These are phyloP conservation scores for Papiliotrema flavescens DNA, from an alignment of 1,284 basidiomycete genomes.

Conservation along the genomic window DNA sequence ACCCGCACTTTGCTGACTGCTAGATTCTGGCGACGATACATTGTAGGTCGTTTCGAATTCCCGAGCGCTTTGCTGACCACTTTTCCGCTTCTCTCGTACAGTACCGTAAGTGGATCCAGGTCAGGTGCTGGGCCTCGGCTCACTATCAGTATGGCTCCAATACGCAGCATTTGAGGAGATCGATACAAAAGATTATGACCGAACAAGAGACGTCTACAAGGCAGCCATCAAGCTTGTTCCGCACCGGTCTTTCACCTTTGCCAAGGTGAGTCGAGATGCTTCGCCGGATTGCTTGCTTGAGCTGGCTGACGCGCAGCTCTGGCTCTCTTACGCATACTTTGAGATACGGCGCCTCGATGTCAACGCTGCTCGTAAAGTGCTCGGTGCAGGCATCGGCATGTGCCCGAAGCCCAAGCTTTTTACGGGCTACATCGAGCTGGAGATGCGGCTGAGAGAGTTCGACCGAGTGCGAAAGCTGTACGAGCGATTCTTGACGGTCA, in stretches of 20 bases:
- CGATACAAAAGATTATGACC: constrained; percentile 82
- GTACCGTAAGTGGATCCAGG: constrained; percentile 23
- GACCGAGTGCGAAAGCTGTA: constrained; percentile 89
- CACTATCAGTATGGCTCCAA: constrained; percentile 70
- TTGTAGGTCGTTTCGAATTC: constrained; percentile 57
- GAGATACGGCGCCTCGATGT: constrained; percentile 84
- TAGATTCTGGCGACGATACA: constrained; percentile 91
- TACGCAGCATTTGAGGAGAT: constrained; percentile 98
- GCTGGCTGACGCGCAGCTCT: constrained; percentile 52
- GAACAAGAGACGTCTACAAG: constrained; percentile 87
- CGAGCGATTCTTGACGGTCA: constrained; percentile 86
- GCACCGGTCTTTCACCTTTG: constrained; percentile 95
- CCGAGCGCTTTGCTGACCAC: neutral
- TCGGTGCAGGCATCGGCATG: constrained; percentile 90
- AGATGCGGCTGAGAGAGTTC: constrained; percentile 73
- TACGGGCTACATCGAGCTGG: constrained; percentile 90
- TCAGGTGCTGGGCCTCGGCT: constrained; percentile 1
- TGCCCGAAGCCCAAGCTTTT: constrained; percentile 92
- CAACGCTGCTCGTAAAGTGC: constrained; percentile 76
- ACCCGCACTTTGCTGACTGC: constrained; percentile 39
- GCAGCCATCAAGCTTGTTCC: constrained; percentile 85
- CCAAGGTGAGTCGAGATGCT: constrained; percentile 57
- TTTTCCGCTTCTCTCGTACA: constrained; percentile 6
- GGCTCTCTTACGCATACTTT: constrained; percentile 86
- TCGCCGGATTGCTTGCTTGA: neutral